Evolutionary conservation across 2,329 filamentous ascomycete genomes (phyloP), one percentile per base, ranked within the genome.

Genomic region (Cryphonectria radicalis): DNA sequence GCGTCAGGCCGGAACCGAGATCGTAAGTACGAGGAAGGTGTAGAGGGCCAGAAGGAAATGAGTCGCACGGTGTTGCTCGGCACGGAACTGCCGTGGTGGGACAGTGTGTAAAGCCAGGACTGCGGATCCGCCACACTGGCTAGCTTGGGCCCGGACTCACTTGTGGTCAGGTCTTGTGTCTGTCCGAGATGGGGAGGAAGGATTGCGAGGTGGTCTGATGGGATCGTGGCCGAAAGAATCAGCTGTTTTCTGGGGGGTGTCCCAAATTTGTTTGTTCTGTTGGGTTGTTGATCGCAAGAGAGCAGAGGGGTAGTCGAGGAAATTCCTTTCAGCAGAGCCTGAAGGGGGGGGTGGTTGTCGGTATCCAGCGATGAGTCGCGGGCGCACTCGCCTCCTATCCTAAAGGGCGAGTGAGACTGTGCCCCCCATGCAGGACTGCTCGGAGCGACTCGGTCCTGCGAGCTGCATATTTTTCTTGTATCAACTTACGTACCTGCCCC

Each of bases 1-100:
- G 67, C 50, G 50, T 69, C 53, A 46, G 46, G 63, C 71, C 64
- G 71, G 67, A 73, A 72, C 71, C 71, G 71, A 71, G 71, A 73
- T 69, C 71, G 59, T 63, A 68, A 68, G 66, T 71, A 71, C 69
- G 66, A 73, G 69, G 69, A 46, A 57, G 63, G 62, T 32, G 35
- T 67, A 46, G 66, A 65, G 42, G 17, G 43, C 37, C 62, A 64
- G 14, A 43, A 35, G 64, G 42, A 50, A 55, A 46, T 50, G 42
- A 50, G 17, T 68, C 68, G 63, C 71, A 68, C 71, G 55, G 68
- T 72, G 67, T 55, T 50, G 11, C 46, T 68, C 62, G 66, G 66
- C 63, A 73, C 62, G 55, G 17, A 35, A 22, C 4, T 10, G 66
- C 28, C 42, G 55, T 14, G 4, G 35, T 40, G 35, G 40, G 60